Base-by-base conservation (phyloP, 129 eudicot species). In the Lonicera japonica region DNA sequence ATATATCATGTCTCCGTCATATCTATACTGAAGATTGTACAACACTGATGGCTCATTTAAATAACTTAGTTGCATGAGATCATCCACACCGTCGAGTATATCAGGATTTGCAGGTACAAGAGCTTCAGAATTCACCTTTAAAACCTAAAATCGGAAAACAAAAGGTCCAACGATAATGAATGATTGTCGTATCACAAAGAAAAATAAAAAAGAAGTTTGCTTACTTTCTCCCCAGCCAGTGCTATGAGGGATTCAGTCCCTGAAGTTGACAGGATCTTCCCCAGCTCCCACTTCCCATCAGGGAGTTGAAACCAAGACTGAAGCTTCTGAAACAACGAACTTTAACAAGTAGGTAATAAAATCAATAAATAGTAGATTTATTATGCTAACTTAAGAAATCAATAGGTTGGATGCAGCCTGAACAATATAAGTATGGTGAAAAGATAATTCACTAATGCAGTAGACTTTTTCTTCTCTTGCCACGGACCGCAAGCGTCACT, bases 41-140 rank as follows among this genome's bases (percentile, higher is more conserved):
- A 94, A 63, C 21, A 94, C 96, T 36, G 99, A 82, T 56, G 99
- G 99, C 53, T 94, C 99, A 45, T 78, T 81, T 59, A 94, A 78
- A 69, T 80, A 94, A 83, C 99, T 94, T 52, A 94, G 79, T 79
- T 94, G 99, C 95, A 88, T 82, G 54, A 94, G 96, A 88, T 94
- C 95, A 58, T 94, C 99, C 17, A 94, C 99, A 25, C 96, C 96
- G 54, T 94, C 99, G 65, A 94, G 99, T 56, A 94, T 85, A 74
- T 88, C 91, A 19, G 99, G 99, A 75, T 94, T 94, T 56, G 99
- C 96, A 24, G 96, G 85, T 69, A 89, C 54, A 22, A 92, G 77
- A 68, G 63, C 51, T 55, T 80, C 88, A 23, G 83, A 29, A 12
- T 74, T 77, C 72, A 88, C 96, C 76, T 76, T 94, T 66, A 83